A percentile compares a stretch with the other conserved stretches of the same genome.
Evolutionary conservation across 2,329 filamentous ascomycete genomes (phyloP).

Genomic region (Emmonsia crescens): DNA sequence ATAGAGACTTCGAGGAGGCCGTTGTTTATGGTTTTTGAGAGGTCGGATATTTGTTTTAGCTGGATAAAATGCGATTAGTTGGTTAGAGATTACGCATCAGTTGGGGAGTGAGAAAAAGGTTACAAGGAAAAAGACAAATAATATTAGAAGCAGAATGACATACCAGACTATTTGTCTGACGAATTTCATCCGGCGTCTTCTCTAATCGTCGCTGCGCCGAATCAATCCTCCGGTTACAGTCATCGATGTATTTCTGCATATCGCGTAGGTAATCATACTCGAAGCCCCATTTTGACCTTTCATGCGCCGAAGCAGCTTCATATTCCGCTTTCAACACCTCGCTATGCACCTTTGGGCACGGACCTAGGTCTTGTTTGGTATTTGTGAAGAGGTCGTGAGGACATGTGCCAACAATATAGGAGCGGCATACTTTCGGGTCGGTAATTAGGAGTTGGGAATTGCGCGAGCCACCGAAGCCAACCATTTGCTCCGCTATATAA

Average conservation of each 20-base stretch:
- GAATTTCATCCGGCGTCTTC: constrained; percentile 95
- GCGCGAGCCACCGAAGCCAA: constrained; percentile 66
- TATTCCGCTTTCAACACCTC: constrained; percentile 86
- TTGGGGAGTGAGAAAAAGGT: not conserved
- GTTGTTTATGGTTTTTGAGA: constrained; percentile 65
- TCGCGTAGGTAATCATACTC: constrained; percentile 96
- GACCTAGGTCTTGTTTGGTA: constrained; percentile 92
- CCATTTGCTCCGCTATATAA: constrained; percentile 49
- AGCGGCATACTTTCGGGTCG: constrained; percentile 88
- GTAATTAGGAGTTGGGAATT: constrained; percentile 75
- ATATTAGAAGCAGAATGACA: constrained; percentile 11
- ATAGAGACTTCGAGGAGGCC: constrained; percentile 79
- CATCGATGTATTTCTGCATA: constrained; percentile 91
- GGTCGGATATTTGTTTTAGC: constrained; percentile 75
- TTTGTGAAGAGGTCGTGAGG: constrained; percentile 99
- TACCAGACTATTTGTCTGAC: constrained; percentile 80
- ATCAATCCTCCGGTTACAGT: constrained; percentile 91
- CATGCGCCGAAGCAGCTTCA: constrained; percentile 57
- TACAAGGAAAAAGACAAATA: not conserved
- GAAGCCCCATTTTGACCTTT: constrained; percentile 73
- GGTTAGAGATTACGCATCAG: not conserved
- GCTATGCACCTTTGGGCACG: constrained; percentile 77
- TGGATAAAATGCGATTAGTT: constrained; percentile 16
- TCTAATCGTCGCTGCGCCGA: constrained; percentile 79
- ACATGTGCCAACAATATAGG: constrained; percentile 85